phyloP scores from a whole-genome alignment of 2,329 filamentous ascomycete genomes.

The Aureobasidium leucospermi region DNA sequence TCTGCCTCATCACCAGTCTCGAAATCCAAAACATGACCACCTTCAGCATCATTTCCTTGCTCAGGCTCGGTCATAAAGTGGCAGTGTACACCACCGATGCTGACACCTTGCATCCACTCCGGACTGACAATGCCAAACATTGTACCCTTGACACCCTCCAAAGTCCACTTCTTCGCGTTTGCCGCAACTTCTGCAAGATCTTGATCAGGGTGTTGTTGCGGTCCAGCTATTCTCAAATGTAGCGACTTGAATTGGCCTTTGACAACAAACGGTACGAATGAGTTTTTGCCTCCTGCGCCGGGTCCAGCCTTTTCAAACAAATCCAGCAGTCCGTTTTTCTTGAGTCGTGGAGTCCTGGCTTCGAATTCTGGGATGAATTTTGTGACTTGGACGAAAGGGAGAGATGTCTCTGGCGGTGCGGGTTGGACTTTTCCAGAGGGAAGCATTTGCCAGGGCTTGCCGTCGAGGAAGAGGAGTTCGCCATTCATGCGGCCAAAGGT shows the following conservation, averaged over 20 bases:
- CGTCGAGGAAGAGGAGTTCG: slow-evolving; percentile 31
- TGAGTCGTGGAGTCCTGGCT: slow-evolving; percentile 19
- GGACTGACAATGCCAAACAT: slow-evolving; percentile 36
- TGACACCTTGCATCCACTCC: slow-evolving; percentile 33
- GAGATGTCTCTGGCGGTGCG: slow-evolving; percentile 28
- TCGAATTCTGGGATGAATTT: slow-evolving; percentile 31
- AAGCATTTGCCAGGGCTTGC: slow-evolving; percentile 27
- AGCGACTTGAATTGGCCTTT: slow-evolving; percentile 31
- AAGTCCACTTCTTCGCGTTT: slow-evolving; percentile 23
- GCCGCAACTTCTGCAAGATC: slow-evolving; percentile 16
- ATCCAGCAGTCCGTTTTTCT: slow-evolving; percentile 20
- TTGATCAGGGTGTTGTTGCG: not conserved
- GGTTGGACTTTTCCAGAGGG: slow-evolving; percentile 25
- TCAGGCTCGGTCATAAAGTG: slow-evolving; percentile 30
- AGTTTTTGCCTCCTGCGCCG: slow-evolving; percentile 27
- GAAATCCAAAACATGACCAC: slow-evolving; percentile 33
- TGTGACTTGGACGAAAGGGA: slow-evolving; percentile 37
- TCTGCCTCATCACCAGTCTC: slow-evolving; percentile 27
- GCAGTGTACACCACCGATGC: slow-evolving; percentile 33
- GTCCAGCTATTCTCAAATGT: slow-evolving; percentile 12
- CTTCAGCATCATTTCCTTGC: slow-evolving; percentile 27
- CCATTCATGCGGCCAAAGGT: slow-evolving; percentile 29
- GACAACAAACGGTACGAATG: slow-evolving; percentile 34
- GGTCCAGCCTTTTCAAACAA: not conserved
- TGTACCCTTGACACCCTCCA: slow-evolving; percentile 29